These are phyloP conservation scores for Russula virescens DNA, from an alignment of 768 basidiomycete genomes.

Conservation along the genomic window DNA sequence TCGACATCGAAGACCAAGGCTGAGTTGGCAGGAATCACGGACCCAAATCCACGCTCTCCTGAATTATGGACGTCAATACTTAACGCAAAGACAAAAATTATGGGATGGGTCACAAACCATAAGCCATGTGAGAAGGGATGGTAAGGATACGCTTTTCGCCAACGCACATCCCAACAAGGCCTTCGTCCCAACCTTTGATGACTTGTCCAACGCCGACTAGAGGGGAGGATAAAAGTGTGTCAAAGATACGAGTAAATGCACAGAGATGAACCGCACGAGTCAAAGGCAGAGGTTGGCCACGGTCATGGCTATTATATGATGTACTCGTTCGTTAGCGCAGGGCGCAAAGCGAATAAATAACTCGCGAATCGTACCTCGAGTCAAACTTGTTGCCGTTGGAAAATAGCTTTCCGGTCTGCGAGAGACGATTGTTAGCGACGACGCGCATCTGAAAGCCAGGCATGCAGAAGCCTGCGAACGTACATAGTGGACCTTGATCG, in stretches of 20 bases:
- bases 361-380: conserved; percentile 52
- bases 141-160: conserved; percentile 85
- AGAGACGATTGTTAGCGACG: neutral
- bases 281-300: conserved; percentile 67
- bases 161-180: conserved; percentile 79
- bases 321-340: neutral
- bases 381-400: conserved; percentile 81
- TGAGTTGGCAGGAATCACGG: conserved; percentile 71
- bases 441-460: neutral
- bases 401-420: conserved; percentile 75
- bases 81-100: neutral
- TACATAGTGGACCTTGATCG: conserved; percentile 75
- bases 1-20: conserved; percentile 86
- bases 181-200: conserved; percentile 82
- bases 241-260: neutral
- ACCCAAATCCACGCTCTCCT: conserved; percentile 74
- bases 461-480: conserved; percentile 28
- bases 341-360: neutral
- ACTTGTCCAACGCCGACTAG: conserved; percentile 77
- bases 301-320: conserved; percentile 49
- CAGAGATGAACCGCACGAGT: conserved; percentile 49
- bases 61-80: neutral
- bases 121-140: conserved; percentile 74
- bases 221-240: neutral
- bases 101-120: conserved; percentile 51